Conservation (phyloP, 2,329 filamentous ascomycete species). For the Stromatinia cepivora region DNA sequence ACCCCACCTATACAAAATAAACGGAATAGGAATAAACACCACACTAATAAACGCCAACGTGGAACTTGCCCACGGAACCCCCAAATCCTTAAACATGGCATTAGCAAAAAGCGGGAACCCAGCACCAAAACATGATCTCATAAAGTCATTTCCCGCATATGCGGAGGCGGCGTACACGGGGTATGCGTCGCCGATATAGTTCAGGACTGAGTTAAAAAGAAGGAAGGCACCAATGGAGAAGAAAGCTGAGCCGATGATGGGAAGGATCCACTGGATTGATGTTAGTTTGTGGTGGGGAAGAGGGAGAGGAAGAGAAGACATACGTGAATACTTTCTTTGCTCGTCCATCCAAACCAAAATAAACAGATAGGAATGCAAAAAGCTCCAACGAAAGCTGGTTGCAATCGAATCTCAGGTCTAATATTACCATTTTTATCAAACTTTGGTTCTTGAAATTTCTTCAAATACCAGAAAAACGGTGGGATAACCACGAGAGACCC, state of each 20-base stretch:
- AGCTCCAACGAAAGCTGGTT: constrained; percentile 54
- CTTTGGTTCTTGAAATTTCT: constrained; percentile 49
- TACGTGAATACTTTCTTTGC: constrained; percentile 41
- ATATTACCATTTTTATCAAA: constrained; percentile 51
- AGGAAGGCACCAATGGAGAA: constrained; percentile 47
- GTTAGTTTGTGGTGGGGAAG: not conserved
- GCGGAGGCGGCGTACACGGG: constrained; percentile 44
- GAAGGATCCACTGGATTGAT: constrained; percentile 53
- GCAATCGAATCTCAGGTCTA: constrained; percentile 53
- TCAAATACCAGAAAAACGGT: constrained; percentile 52
- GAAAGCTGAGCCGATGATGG: constrained; percentile 51
- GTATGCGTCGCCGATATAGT: constrained; percentile 45
- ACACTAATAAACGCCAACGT: constrained; percentile 59
- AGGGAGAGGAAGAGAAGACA: not conserved
- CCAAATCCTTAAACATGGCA: constrained; percentile 43
- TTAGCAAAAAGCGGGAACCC: constrained; percentile 42
- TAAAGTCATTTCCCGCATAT: constrained; percentile 44
- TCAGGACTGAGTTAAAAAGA: constrained; percentile 51
- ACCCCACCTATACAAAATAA: constrained; percentile 63
- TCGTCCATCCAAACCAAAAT: constrained; percentile 58
- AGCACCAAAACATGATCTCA: constrained; percentile 41
- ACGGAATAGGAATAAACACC: constrained; percentile 61
- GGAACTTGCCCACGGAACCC: constrained; percentile 62
- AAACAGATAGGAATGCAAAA: constrained; percentile 57
- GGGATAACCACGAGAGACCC: constrained; percentile 54